Conservation (phyloP, 176 grass and related monocot species). For the Echinochloa phyllopogon region DNA sequence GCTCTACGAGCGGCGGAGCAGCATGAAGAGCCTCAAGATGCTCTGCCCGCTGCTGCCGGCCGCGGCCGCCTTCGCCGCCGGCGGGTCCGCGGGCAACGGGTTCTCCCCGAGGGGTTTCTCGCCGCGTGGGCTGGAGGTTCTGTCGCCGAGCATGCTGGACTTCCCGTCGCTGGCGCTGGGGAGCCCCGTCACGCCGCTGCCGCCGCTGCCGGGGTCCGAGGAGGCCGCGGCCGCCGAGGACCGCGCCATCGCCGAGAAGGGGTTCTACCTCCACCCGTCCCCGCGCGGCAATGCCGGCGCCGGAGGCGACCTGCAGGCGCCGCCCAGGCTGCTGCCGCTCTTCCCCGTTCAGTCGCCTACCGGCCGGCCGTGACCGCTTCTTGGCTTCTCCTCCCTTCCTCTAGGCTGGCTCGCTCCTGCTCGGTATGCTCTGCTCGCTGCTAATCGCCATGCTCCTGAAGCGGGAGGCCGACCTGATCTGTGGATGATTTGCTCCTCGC, state of each 20-base stretch:
- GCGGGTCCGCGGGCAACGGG: neutral
- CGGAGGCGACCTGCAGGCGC: slow-evolving; percentile 53
- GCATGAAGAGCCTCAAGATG: slow-evolving; percentile 80
- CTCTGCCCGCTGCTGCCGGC: slow-evolving; percentile 68
- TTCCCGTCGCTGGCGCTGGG: slow-evolving; percentile 73
- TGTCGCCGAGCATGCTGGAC: slow-evolving; percentile 84
- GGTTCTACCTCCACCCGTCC: slow-evolving; percentile 88
- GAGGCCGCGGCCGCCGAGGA: slow-evolving; percentile 80
- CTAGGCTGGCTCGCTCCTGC: slow-evolving; percentile 13
- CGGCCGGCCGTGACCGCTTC: slow-evolving; percentile 22
- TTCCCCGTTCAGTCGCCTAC: slow-evolving; percentile 77
- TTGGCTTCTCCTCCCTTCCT: neutral
- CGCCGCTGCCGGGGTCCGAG: slow-evolving; percentile 64
- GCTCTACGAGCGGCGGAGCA: slow-evolving; percentile 82
- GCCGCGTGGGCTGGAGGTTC: slow-evolving; percentile 59
- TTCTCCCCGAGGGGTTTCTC: slow-evolving; percentile 64
- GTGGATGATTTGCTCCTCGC: slow-evolving; percentile 38
- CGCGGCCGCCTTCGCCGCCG: slow-evolving; percentile 41
- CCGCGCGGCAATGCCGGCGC: slow-evolving; percentile 56
- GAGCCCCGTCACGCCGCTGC: slow-evolving; percentile 82
- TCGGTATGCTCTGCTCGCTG: slow-evolving; percentile 53
- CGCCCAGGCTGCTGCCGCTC: slow-evolving; percentile 79
- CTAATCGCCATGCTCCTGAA: slow-evolving; percentile 38
- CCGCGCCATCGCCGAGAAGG: slow-evolving; percentile 92
- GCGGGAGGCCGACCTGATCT: slow-evolving; percentile 33